These are phyloP conservation scores for Suillus fuscotomentosus DNA, from an alignment of 768 basidiomycete genomes.

Conservation along the genomic window DNA sequence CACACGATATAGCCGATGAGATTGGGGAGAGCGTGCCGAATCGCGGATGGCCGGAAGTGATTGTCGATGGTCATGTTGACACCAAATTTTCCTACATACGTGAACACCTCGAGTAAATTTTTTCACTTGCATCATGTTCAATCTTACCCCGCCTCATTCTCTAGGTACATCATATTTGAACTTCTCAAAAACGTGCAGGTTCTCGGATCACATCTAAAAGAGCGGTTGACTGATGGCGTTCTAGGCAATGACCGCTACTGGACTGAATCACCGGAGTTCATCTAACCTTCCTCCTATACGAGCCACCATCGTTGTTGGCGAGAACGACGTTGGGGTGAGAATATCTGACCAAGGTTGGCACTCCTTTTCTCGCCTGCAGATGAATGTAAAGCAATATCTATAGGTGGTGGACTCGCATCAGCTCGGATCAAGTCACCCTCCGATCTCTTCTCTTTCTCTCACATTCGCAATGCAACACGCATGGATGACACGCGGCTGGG, in stretches of 20 bases:
- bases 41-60: conserved; percentile 57
- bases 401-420: conserved; percentile 71
- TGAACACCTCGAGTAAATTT: conserved; percentile 78
- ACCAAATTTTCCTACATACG: conserved; percentile 80
- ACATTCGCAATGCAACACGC: conserved; percentile 71
- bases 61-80: conserved; percentile 70
- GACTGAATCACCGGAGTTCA: conserved; percentile 44
- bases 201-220: background rate
- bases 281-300: conserved; percentile 57
- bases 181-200: conserved; percentile 79
- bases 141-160: background rate
- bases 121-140: background rate
- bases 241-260: conserved; percentile 76
- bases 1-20: conserved; percentile 43
- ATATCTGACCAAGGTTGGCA: conserved; percentile 85
- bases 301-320: conserved; percentile 74
- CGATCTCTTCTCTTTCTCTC: conserved; percentile 89
- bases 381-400: conserved; percentile 13
- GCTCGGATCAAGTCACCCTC: conserved; percentile 58
- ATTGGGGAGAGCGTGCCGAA: conserved; percentile 22
- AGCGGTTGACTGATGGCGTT: conserved; percentile 1
- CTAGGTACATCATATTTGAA: conserved; percentile 84
- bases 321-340: conserved; percentile 73
- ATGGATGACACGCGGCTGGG: conserved; percentile 66
- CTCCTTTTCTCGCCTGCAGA: background rate